Evolutionary conservation across 352 stramenopile genomes (phyloP).

Genomic region (Paralagenidium karlingii): DNA sequence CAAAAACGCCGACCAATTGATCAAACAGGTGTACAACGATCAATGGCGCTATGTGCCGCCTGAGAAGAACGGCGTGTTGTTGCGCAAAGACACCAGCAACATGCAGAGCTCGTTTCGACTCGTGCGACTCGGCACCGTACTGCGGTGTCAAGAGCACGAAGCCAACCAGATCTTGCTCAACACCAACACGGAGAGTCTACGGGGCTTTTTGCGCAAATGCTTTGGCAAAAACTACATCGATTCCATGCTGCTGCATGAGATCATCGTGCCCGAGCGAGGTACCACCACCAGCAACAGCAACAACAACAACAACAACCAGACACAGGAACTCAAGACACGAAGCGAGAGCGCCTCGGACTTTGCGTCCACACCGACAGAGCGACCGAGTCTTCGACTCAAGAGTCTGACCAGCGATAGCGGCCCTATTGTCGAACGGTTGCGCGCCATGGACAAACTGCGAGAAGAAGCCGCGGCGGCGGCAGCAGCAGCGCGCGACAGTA

Average conservation of each 20-base stretch:
- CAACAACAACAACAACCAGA: neutral
- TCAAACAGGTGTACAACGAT: slow-evolving; percentile 66
- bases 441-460: too few species aligned
- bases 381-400: too few species aligned
- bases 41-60: slow-evolving; percentile 70
- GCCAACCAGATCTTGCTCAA: slow-evolving; percentile 61
- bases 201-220: slow-evolving; percentile 62
- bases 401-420: too few species aligned
- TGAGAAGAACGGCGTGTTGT: slow-evolving; percentile 67
- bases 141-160: slow-evolving; percentile 63
- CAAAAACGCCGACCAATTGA: slow-evolving; percentile 32
- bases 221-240: slow-evolving; percentile 66
- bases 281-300: neutral
- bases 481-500: slow-evolving; percentile 1
- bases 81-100: slow-evolving; percentile 75
- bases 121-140: slow-evolving; percentile 48
- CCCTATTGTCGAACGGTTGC: too few species aligned
- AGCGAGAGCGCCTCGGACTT: too few species aligned
- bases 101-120: slow-evolving; percentile 45
- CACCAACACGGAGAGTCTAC: slow-evolving; percentile 56
- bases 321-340: too few species aligned
- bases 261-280: slow-evolving; percentile 5
- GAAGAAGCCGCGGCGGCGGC: neutral
- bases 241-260: slow-evolving; percentile 58
- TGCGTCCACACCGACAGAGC: neutral